Evolutionary conservation across 2,329 filamentous ascomycete species (phyloP).

Genomic region (Fusarium sp.): DNA sequence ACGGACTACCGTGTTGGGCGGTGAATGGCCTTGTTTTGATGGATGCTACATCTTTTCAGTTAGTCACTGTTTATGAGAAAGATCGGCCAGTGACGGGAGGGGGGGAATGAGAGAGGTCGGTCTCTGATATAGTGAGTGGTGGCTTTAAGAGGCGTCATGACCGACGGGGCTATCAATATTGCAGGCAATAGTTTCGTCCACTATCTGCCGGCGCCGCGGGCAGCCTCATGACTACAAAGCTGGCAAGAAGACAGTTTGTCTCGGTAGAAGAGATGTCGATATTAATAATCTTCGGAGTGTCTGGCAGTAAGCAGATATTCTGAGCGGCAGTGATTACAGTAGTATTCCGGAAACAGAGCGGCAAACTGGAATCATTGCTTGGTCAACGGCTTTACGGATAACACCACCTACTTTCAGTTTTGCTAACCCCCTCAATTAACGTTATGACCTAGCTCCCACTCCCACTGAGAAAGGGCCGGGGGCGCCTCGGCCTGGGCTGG

Average conservation of each 20-base stretch:
- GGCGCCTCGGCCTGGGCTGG: constrained; percentile 2
- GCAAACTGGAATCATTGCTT: neutral
- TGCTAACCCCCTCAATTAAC: neutral
- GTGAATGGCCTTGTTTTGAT: neutral
- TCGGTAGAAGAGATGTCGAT: neutral
- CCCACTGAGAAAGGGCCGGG: neutral
- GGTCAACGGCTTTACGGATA: neutral
- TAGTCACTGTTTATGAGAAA: neutral
- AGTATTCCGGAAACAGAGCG: neutral
- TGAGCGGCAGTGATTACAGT: neutral
- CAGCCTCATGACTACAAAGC: neutral
- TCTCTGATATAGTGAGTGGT: neutral
- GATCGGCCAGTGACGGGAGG: neutral
- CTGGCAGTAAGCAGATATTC: constrained; percentile 17
- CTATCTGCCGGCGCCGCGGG: neutral
- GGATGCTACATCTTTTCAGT: neutral
- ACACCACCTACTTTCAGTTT: neutral
- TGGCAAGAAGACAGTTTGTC: neutral
- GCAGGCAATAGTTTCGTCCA: neutral
- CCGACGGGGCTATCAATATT: neutral
- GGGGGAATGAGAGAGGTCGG: neutral
- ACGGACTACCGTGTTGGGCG: neutral
- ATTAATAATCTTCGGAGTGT: constrained; percentile 22
- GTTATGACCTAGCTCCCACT: neutral
- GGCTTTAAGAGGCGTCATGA: neutral